Evolutionary conservation across 2,329 filamentous ascomycete genomes (phyloP), one percentile per base, ranked within the genome.

Genomic region (Onygenales sp.): DNA sequence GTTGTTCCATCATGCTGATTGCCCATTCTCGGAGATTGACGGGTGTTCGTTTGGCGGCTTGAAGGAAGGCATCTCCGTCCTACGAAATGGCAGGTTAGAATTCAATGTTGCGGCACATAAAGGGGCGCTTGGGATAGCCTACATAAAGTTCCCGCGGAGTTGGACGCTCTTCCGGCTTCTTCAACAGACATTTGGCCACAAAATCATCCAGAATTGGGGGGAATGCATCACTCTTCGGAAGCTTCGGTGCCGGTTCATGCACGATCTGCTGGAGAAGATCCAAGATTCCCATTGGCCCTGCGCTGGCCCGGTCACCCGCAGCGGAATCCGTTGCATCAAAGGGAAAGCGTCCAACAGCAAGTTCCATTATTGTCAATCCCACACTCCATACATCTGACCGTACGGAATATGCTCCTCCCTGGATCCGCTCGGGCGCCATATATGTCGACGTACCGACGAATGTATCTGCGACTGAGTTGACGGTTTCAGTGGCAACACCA

Each of bases 371-470:
- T 0, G 86, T 86, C 60, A 98, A 76, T 34, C 93, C 93, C 58
- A 96, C 94, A 79, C 91, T 96, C 93, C 93, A 98, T 3, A 98
- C 93, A 68, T 98, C 93, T 10, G 91, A 96, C 71, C 96, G 96
- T 64, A 98, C 92, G 0, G 92, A 95, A 72, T 98, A 98, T 63
- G 88, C 90, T 58, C 93, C 90, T 57, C 93, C 93, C 69, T 97
- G 91, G 61, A 98, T 98, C 69, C 93, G 84, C 75, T 98, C 93
- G 0, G 93, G 93, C 0, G 93, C 93, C 93, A 98, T 98, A 76
- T 98, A 98, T 53, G 93, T 98, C 39, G 93, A 96, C 1, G 93
- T 98, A 51, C 93, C 93, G 37, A 98, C 93, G 64, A 98, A 98
- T 0, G 93, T 98, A 67, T 97, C 92, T 50, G 93, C 93, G 59